Base-by-base conservation (phyloP, 202 grass and related monocot species). In the Musa balbisiana region DNA sequence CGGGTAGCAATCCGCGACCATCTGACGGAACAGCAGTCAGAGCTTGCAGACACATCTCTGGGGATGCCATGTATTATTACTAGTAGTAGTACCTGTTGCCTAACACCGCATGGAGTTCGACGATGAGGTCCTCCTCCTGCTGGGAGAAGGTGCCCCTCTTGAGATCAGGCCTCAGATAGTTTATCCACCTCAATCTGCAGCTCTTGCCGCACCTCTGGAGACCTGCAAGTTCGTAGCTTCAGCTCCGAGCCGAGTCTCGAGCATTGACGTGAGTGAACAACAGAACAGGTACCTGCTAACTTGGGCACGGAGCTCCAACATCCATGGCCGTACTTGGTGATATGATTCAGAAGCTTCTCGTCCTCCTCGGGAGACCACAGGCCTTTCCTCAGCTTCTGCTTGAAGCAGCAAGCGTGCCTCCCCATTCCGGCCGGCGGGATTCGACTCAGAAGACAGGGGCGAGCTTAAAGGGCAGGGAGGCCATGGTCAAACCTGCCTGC, bases 331-430 rank as follows among this genome's bases (percentile, higher is more conserved):
- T 86, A 90, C 67, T 89, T 99, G 58, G 91, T 87, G 84, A 99
- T 99, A 81, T 99, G 95, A 55, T 92, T 87, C 65, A 99, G 84
- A 24, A 98, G 94, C 85, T 94, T 98, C 85, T 93, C 94, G 64
- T 98, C 95, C 74, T 99, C 95, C 88, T 98, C 91, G 10, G 95
- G 95, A 80, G 91, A 94, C 95, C 95, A 99, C 27, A 99, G 85
- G 56, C 90, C 95, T 77, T 91, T 99, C 67, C 89, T 89, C 64
- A 99, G 74, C 73, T 99, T 94, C 20, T 99, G 91, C 87, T 99
- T 94, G 88, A 89, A 93, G 87, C 91, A 94, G 65, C 95, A 92
- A 52, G 95, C 87, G 71, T 94, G 89, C 82, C 95, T 99, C 85
- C 95, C 87, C 95, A 99, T 99, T 77, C 69, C 79, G 55, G 81